phyloP scores from a whole-genome alignment of 2,329 filamentous ascomycete species.

The Monilinia polystroma region DNA sequence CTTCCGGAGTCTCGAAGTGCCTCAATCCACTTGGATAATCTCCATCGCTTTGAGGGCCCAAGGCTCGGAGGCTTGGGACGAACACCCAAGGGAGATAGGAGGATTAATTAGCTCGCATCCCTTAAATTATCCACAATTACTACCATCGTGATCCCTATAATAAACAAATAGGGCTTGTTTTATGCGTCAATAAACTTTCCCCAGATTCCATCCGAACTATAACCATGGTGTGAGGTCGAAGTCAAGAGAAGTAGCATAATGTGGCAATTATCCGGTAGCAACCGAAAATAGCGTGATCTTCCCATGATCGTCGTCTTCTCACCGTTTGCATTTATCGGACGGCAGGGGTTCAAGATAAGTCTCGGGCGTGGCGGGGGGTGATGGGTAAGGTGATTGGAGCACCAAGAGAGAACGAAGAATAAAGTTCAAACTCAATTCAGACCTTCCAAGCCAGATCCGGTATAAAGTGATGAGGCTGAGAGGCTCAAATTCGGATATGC shows the following conservation, averaged over 20 bases:
- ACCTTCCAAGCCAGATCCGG: no score
- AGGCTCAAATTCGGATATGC: no score
- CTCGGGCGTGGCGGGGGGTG: background rate
- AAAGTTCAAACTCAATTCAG: no score
- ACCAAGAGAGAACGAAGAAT: no score
- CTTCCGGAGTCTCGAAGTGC: no score
- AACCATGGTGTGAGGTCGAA: background rate
- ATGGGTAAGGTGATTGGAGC: background rate
- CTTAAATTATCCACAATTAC: background rate
- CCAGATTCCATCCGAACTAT: background rate
- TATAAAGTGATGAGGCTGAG: no score
- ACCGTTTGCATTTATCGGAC: no score
- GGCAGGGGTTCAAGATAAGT: no score
- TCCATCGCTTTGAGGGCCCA: background rate
- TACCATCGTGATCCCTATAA: background rate
- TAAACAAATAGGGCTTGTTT: background rate
- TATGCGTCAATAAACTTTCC: background rate
- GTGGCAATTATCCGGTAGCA: no score
- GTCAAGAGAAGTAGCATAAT: background rate
- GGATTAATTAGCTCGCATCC: background rate
- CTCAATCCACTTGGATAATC: background rate
- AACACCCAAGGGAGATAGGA: background rate
- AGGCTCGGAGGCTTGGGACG: conserved; percentile 1
- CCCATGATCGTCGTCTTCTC: no score
- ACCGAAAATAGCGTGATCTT: no score